Percentiles rank a stretch among this genome's conserved stretches.
Evolutionary conservation across 2,329 filamentous ascomycete species (phyloP).

Genomic region (Ploettnerulaceae sp.): DNA sequence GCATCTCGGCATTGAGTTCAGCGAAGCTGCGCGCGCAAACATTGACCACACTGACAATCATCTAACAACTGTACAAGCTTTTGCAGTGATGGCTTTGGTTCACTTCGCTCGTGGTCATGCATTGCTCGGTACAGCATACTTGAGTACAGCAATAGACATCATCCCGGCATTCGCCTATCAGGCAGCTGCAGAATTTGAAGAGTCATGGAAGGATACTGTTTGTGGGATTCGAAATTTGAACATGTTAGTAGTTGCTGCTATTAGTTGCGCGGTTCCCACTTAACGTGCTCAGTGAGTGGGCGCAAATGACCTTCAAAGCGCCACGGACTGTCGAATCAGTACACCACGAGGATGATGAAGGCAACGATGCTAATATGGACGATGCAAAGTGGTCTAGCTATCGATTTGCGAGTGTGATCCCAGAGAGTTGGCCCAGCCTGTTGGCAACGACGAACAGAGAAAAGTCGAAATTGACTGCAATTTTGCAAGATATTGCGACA

Average conservation of each 20-base stretch:
- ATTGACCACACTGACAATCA: conserved; percentile 26
- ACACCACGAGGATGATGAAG: conserved; percentile 13
- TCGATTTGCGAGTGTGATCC: conserved; percentile 20
- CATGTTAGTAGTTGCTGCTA: conserved; percentile 27
- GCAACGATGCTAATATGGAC: conserved; percentile 20
- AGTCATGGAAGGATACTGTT: conserved; percentile 31
- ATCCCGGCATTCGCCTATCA: conserved; percentile 19
- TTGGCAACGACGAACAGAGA: conserved; percentile 31
- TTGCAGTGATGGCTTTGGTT: conserved; percentile 33
- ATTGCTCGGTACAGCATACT: conserved; percentile 29
- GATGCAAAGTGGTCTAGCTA: conserved; percentile 28
- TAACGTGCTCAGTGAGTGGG: conserved; percentile 34
- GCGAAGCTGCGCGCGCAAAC: conserved; percentile 22
- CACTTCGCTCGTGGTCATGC: conserved; percentile 28
- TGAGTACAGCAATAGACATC: conserved; percentile 26
- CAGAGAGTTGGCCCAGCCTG: conserved; percentile 23
- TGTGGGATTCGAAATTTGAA: conserved; percentile 33
- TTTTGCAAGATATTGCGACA: conserved; percentile 27
- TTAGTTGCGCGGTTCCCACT: neutral
- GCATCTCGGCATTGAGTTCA: conserved; percentile 27
- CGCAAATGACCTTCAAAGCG: conserved; percentile 32
- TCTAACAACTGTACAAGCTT: conserved; percentile 31
- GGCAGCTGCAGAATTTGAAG: conserved; percentile 21
- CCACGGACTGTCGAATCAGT: conserved; percentile 15
- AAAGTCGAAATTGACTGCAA: conserved; percentile 29